Conservation (phyloP, 257 asterid species). For the Ocimum tenuiflorum region DNA sequence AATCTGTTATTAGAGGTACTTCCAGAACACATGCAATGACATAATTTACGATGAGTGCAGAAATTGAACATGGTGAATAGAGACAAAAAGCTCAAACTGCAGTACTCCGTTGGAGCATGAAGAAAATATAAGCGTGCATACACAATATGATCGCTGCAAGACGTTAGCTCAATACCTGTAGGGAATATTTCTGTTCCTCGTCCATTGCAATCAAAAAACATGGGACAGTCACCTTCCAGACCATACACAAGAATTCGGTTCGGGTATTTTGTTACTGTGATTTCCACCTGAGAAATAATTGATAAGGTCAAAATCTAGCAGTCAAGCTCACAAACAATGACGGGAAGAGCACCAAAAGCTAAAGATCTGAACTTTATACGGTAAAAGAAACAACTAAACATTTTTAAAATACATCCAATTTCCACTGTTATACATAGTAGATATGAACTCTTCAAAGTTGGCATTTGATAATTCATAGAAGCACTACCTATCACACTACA, state of each 20-base stretch:
- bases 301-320: constrained; percentile 14
- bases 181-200: constrained; percentile 84
- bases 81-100: background rate
- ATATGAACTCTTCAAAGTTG: background rate
- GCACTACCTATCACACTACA: background rate
- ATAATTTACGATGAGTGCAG: background rate
- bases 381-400: background rate
- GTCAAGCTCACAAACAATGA: background rate
- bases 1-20: background rate
- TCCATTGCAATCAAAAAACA: constrained; percentile 80
- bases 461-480: no score
- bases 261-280: constrained; percentile 68
- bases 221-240: constrained; percentile 79
- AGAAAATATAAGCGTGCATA: background rate
- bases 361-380: background rate
- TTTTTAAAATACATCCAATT: background rate
- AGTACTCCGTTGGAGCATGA: background rate
- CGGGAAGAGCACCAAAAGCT: background rate
- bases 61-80: background rate
- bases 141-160: background rate
- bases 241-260: constrained; percentile 84
- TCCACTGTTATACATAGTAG: background rate
- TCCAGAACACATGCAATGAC: background rate
- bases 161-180: constrained; percentile 51
- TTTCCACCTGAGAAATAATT: constrained; percentile 46